phyloP scores from a whole-genome alignment of 2,329 filamentous ascomycete genomes.

The Exophiala bonariae region DNA sequence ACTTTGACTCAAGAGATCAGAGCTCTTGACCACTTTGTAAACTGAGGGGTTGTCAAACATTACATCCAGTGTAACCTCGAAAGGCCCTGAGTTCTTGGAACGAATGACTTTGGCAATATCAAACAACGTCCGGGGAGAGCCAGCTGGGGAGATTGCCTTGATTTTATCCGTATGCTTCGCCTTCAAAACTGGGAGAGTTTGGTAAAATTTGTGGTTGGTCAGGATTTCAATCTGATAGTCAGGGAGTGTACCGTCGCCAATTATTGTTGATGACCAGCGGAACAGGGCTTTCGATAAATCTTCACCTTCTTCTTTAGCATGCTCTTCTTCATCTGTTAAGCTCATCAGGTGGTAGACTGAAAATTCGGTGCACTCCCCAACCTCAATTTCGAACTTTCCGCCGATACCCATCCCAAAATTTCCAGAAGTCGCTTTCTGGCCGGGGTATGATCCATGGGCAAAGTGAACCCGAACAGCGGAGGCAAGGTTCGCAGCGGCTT shows the following conservation, averaged over 20 bases:
- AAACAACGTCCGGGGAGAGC: conserved; percentile 20
- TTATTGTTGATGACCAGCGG: background rate
- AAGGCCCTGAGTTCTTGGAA: conserved; percentile 55
- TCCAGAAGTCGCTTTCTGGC: conserved; percentile 52
- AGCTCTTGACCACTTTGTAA: conserved; percentile 38
- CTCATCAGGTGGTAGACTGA: conserved; percentile 52
- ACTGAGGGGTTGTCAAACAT: conserved; percentile 42
- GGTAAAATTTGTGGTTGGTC: too few relatives aligned
- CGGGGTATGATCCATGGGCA: conserved; percentile 47
- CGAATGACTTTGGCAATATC: conserved; percentile 46
- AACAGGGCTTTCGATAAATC: conserved; percentile 4
- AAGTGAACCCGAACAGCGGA: conserved; percentile 40
- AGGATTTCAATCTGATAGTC: background rate
- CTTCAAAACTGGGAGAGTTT: too few relatives aligned
- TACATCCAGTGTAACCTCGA: conserved; percentile 53
- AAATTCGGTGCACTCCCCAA: conserved; percentile 45
- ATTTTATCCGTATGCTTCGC: too few relatives aligned
- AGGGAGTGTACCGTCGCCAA: background rate
- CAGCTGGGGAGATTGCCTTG: background rate
- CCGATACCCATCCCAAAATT: conserved; percentile 44
- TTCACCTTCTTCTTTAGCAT: too few relatives aligned
- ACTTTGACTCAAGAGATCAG: conserved; percentile 35
- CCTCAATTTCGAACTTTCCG: conserved; percentile 36
- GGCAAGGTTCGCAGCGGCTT: conserved; percentile 44
- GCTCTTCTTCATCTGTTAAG: conserved; percentile 16